Conservation (phyloP, 1,139 yeast species). For the Zhuliangozyma blackwelliae region DNA sequence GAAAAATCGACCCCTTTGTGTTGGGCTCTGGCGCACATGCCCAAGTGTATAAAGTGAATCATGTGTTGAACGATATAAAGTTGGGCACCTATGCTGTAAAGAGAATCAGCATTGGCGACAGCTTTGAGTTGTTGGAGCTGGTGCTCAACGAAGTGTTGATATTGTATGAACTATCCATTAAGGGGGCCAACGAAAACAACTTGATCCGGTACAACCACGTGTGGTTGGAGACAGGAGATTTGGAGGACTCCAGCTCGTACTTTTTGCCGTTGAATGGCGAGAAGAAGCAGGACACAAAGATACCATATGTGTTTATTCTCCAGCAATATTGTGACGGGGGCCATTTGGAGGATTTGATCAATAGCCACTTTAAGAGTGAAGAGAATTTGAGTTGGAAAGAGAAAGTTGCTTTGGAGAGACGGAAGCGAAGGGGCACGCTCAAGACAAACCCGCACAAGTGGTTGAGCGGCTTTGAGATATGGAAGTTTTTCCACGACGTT, state of each 20-base stretch:
- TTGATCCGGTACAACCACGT: slow-evolving; percentile 85
- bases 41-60: slow-evolving; percentile 78
- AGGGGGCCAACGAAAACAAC: slow-evolving; percentile 47
- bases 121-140: slow-evolving; percentile 59
- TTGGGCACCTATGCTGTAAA: slow-evolving; percentile 81
- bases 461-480: slow-evolving; percentile 40
- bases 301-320: slow-evolving; percentile 79
- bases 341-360: slow-evolving; percentile 66
- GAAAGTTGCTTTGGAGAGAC: slow-evolving; percentile 22
- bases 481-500: slow-evolving; percentile 63
- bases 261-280: slow-evolving; percentile 14
- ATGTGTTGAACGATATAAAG: slow-evolving; percentile 63
- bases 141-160: slow-evolving; percentile 77
- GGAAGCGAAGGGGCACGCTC: slow-evolving; percentile 12
- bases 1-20: slow-evolving; percentile 30
- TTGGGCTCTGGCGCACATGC: slow-evolving; percentile 85
- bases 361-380: slow-evolving; percentile 23
- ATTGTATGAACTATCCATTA: slow-evolving; percentile 41
- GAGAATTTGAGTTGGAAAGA: slow-evolving; percentile 22
- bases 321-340: slow-evolving; percentile 91
- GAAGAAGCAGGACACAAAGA: slow-evolving; percentile 15
- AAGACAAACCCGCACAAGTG: slow-evolving; percentile 13
- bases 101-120: slow-evolving; percentile 78
- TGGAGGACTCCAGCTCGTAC: slow-evolving; percentile 40
- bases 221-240: slow-evolving; percentile 76